phyloP scores from a whole-genome alignment of 2,329 filamentous ascomycete genomes.

The Arthroderma uncinatum region DNA sequence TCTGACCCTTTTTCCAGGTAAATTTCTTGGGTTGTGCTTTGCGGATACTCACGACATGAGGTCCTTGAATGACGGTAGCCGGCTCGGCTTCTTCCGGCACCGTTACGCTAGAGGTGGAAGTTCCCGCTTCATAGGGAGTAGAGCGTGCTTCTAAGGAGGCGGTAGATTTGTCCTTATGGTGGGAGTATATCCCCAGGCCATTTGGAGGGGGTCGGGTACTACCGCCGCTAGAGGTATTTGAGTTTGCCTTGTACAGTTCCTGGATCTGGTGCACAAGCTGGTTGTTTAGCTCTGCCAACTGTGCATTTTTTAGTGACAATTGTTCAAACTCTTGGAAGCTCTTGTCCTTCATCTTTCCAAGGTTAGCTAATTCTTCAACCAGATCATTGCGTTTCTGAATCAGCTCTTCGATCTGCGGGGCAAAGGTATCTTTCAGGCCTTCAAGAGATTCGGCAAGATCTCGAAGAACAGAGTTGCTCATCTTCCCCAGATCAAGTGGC shows the following conservation, averaged over 20 bases:
- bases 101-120: conserved; percentile 45
- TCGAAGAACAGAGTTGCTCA: conserved; percentile 51
- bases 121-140: conserved; percentile 40
- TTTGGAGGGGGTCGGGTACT: conserved; percentile 25
- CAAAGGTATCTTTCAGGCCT: conserved; percentile 68
- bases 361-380: conserved; percentile 70
- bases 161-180: conserved; percentile 42
- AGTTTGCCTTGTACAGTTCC: conserved; percentile 76
- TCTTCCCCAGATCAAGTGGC: conserved; percentile 64
- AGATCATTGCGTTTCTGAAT: conserved; percentile 78
- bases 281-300: conserved; percentile 90
- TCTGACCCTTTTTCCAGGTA: conserved; percentile 97
- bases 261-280: conserved; percentile 91
- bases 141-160: conserved; percentile 33
- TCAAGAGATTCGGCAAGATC: conserved; percentile 53
- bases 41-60: conserved; percentile 90
- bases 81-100: conserved; percentile 57
- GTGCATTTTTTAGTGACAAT: conserved; percentile 83
- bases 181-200: conserved; percentile 54
- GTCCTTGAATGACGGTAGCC: conserved; percentile 52
- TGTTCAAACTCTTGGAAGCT: conserved; percentile 93
- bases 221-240: conserved; percentile 33
- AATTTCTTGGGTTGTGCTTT: conserved; percentile 94
- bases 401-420: conserved; percentile 66
- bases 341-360: conserved; percentile 79